A percentile compares a stretch with the other conserved stretches of the same genome.
Conservation (phyloP, 306 rosid species). For the Vigna radiata region DNA sequence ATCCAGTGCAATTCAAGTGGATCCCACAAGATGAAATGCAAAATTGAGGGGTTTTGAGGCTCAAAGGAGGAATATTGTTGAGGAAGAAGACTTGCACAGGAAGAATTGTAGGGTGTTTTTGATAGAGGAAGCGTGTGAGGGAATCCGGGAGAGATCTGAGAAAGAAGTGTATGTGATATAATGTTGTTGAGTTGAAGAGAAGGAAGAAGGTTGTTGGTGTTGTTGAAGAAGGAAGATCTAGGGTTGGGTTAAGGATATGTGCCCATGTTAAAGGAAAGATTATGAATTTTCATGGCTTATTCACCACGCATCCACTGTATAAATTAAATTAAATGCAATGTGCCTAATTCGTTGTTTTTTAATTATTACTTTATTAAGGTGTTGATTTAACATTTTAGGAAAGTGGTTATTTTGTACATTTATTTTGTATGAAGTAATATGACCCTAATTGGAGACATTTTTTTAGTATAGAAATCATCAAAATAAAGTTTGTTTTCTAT, state of each 20-base stretch:
- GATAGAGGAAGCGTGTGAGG: not conserved
- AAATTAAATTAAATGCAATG: not conserved
- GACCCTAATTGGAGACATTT: not conserved
- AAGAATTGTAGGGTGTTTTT: not conserved
- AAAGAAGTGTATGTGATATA: slow-evolving; percentile 6
- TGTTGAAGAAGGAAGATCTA: slow-evolving; percentile 31
- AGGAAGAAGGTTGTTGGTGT: not conserved
- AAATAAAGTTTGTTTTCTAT: not conserved
- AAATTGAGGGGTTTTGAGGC: not conserved
- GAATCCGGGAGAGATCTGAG: slow-evolving; percentile 16
- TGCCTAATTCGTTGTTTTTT: not conserved
- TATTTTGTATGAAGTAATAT: not conserved
- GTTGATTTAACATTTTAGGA: not conserved
- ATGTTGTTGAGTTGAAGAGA: slow-evolving; percentile 16
- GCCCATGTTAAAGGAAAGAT: not conserved
- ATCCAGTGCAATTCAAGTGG: slow-evolving; percentile 13
- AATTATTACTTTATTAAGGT: not conserved
- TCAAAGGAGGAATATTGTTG: not conserved
- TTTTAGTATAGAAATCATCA: too few relatives aligned
- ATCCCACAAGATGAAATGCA: not conserved
- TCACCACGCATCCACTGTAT: slow-evolving; percentile 1
- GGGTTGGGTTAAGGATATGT: slow-evolving; percentile 23
- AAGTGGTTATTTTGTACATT: not conserved
- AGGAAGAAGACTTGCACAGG: not conserved
- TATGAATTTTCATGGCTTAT: slow-evolving; percentile 30